Percentiles rank a stretch among this genome's conserved stretches.
phyloP scores from a whole-genome alignment of 306 rosid genomes.

The Quercus wislizeni region DNA sequence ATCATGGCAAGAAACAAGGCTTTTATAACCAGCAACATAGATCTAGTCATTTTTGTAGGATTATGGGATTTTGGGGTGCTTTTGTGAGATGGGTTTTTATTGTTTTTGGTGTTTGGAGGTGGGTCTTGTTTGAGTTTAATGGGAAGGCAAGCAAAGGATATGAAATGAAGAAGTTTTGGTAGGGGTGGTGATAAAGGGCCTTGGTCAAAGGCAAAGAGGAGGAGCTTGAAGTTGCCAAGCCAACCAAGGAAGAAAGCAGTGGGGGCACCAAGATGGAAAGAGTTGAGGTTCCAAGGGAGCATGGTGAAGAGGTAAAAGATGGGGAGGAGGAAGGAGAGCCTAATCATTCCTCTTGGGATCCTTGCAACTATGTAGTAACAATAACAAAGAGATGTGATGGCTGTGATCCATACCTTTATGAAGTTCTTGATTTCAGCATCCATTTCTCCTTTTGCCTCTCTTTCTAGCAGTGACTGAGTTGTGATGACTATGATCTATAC shows the following conservation, averaged over 20 bases:
- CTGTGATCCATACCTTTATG: constrained; percentile 38
- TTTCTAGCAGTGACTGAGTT: too few relatives aligned
- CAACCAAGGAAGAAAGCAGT: constrained; percentile 49
- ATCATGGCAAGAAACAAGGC: constrained; percentile 26
- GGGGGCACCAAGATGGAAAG: constrained; percentile 33
- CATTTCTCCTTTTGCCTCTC: not conserved
- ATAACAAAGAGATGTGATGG: constrained; percentile 29
- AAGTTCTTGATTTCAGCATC: constrained; percentile 31
- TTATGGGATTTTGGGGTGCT: not conserved
- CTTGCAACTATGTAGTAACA: constrained; percentile 33
- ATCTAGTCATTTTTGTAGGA: not conserved
- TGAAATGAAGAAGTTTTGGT: constrained; percentile 44
- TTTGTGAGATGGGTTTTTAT: constrained; percentile 14
- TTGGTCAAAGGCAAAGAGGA: constrained; percentile 43
- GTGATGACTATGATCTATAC: too few relatives aligned
- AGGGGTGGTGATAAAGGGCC: constrained; percentile 51
- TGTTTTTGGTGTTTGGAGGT: not conserved
- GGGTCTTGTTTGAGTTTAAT: constrained; percentile 37
- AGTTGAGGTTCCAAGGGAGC: constrained; percentile 33
- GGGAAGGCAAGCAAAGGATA: constrained; percentile 61
- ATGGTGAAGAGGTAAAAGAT: constrained; percentile 32
- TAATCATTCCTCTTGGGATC: constrained; percentile 27
- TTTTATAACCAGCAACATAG: constrained; percentile 21
- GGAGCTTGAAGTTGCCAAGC: constrained; percentile 42
- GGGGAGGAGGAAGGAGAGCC: constrained; percentile 38